These are phyloP conservation scores for Pezicula radicicola DNA, from an alignment of 2,329 filamentous ascomycete genomes.

Conservation along the genomic window DNA sequence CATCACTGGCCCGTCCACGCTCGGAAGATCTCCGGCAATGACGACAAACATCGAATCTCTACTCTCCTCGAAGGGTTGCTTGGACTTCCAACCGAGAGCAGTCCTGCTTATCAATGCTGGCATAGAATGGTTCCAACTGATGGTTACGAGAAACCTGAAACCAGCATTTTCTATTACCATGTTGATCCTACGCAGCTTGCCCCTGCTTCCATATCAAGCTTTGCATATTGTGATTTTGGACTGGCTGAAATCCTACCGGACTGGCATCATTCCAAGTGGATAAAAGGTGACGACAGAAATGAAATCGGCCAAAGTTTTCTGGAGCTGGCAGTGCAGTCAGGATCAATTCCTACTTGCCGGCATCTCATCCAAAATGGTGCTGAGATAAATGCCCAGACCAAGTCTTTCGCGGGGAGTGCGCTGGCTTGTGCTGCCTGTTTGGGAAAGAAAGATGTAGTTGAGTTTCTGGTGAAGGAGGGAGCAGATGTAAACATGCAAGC, in stretches of 20 bases:
- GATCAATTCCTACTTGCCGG: background rate
- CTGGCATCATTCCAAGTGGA: background rate
- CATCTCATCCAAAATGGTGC: background rate
- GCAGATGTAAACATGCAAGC: constrained; percentile 2
- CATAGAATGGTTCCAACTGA: background rate
- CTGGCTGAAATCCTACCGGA: background rate
- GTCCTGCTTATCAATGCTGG: constrained; percentile 8
- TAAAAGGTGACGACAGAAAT: background rate
- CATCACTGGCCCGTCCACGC: constrained; percentile 3
- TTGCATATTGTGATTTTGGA: background rate
- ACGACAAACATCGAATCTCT: background rate
- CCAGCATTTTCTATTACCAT: background rate
- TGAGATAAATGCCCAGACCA: background rate
- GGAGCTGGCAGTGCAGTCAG: background rate
- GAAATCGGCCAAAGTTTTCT: background rate
- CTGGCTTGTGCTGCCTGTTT: too few relatives aligned
- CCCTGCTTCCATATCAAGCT: background rate
- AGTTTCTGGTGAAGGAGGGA: background rate
- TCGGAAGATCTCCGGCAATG: background rate
- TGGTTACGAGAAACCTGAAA: background rate
- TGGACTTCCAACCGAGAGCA: constrained; percentile 4
- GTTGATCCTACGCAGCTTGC: background rate
- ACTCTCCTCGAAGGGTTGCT: constrained; percentile 4
- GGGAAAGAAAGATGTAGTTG: too few relatives aligned
- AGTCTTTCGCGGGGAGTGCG: too few relatives aligned